Evolutionary conservation across 139 green algal genomes (phyloP).

Genomic region (Dunaliella sp.): DNA sequence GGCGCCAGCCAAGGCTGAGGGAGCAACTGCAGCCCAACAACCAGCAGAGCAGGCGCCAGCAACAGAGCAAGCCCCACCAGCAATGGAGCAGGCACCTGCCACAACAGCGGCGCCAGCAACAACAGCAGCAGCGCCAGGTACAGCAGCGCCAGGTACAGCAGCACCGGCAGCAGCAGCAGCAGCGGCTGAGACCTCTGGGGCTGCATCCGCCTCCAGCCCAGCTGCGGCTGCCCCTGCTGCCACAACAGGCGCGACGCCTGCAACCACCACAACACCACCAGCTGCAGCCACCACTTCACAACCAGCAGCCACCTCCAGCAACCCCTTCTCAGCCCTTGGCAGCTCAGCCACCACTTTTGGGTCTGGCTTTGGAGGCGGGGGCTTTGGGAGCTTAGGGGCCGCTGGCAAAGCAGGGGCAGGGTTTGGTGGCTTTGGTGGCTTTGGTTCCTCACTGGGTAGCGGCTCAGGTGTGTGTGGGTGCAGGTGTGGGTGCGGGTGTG

Average conservation of each 20-base stretch:
- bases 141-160: neutral
- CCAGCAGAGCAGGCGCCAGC: too few relatives aligned
- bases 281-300: neutral
- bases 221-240: neutral
- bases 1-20: neutral
- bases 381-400: neutral
- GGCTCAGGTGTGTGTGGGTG: neutral
- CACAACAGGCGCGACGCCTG: neutral
- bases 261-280: neutral
- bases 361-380: neutral
- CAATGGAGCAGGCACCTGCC: neutral
- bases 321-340: neutral
- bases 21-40: neutral
- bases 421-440: neutral
- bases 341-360: slow-evolving; percentile 4
- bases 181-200: neutral
- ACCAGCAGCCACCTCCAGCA: neutral
- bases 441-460: neutral
- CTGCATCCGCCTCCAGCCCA: neutral
- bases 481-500: neutral
- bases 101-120: neutral
- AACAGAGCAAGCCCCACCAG: neutral
- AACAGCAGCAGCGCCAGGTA: neutral
- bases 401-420: neutral
- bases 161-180: neutral